phyloP scores from a whole-genome alignment of 1,284 basidiomycete genomes.

The Trichosporon coremiiforme region DNA sequence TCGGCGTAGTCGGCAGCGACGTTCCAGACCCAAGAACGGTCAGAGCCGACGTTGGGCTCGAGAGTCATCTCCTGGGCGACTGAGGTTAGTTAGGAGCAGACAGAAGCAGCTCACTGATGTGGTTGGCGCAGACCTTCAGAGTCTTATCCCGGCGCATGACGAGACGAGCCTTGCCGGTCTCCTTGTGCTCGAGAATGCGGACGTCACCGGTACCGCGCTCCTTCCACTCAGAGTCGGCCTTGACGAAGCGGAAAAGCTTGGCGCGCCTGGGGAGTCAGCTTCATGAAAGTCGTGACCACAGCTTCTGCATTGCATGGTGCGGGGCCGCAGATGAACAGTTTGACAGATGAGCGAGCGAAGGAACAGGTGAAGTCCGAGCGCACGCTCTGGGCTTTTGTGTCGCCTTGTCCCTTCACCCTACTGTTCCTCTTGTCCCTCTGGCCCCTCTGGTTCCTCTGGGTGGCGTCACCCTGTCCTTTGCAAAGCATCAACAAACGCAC shows the following conservation, averaged over 20 bases:
- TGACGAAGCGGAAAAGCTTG: constrained; percentile 96
- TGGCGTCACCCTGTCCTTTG: background rate
- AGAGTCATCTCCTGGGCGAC: constrained; percentile 90
- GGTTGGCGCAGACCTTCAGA: constrained; percentile 99
- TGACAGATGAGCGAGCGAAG: background rate
- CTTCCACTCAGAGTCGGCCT: constrained; percentile 87
- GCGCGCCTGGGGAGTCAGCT: constrained; percentile 70
- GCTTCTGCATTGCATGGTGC: background rate
- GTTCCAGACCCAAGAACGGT: constrained; percentile 99
- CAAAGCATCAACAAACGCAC: constrained; percentile 61
- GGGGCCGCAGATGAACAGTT: background rate
- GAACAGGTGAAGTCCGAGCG: background rate
- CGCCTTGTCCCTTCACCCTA: background rate
- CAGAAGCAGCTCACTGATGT: constrained; percentile 70
- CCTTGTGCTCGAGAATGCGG: constrained; percentile 81
- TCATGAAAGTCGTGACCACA: background rate
- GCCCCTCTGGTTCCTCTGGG: background rate
- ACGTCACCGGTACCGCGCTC: constrained; percentile 81
- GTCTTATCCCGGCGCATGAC: constrained; percentile 99
- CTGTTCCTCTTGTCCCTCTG: too few relatives aligned
- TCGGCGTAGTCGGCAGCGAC: constrained; percentile 94
- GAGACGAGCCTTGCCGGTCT: constrained; percentile 86
- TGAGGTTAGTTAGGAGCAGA: constrained; percentile 49
- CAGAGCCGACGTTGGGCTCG: constrained; percentile 97
- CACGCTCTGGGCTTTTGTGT: background rate